phyloP scores from a whole-genome alignment of 805 yeast genomes.

The Ogataea methanolica region DNA sequence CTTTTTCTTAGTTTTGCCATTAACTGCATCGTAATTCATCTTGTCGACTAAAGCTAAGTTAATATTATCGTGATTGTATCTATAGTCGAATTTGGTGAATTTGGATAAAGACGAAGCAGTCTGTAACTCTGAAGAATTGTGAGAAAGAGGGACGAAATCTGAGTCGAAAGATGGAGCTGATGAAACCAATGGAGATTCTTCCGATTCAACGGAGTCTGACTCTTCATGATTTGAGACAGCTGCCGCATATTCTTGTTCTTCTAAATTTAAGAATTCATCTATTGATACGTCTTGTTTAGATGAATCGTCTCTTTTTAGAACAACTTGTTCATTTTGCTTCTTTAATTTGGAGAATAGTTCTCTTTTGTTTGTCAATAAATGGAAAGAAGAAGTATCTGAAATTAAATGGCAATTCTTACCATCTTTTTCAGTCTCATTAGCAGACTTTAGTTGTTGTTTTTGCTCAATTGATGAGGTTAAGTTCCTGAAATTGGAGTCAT shows the following conservation, averaged over 20 bases:
- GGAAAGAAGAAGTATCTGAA: slow-evolving; percentile 24
- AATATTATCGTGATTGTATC: slow-evolving; percentile 24
- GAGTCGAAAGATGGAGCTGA: not conserved
- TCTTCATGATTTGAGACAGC: not conserved
- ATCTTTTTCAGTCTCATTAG: slow-evolving; percentile 1
- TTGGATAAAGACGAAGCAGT: slow-evolving; percentile 3
- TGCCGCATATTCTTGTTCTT: slow-evolving; percentile 9
- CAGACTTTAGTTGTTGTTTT: slow-evolving; percentile 1
- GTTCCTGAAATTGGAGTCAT: slow-evolving; percentile 5
- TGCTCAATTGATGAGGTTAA: slow-evolving; percentile 2
- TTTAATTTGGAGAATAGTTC: slow-evolving; percentile 1
- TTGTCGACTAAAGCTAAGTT: slow-evolving; percentile 26
- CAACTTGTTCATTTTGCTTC: not conserved
- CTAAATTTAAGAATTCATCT: slow-evolving; percentile 21
- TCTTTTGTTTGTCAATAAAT: slow-evolving; percentile 12
- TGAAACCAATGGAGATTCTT: not conserved
- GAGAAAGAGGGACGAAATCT: not conserved
- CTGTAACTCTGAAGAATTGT: not conserved
- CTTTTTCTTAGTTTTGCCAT: slow-evolving; percentile 4
- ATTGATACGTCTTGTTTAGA: slow-evolving; percentile 4
- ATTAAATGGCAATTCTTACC: slow-evolving; percentile 17
- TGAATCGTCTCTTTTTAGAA: slow-evolving; percentile 1
- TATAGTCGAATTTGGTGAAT: slow-evolving; percentile 20
- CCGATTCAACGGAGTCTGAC: not conserved
- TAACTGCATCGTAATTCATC: slow-evolving; percentile 1